These are phyloP conservation scores for Thyridium curvatum DNA, from an alignment of 2,329 filamentous ascomycete species.

Conservation along the genomic window DNA sequence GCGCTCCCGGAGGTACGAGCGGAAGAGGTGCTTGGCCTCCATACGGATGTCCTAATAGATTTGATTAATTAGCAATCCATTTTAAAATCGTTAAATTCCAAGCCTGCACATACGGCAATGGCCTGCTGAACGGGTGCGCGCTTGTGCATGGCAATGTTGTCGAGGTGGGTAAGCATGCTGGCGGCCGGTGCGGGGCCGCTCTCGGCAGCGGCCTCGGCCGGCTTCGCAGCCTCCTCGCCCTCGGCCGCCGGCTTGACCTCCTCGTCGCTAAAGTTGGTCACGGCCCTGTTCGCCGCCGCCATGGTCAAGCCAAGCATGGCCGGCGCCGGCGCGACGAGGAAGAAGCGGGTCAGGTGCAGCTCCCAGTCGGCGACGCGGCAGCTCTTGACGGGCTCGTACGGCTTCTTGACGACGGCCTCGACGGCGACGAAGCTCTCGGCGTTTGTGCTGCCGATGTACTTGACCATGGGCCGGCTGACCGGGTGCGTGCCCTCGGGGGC, in stretches of 20 bases:
- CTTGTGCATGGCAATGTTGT: conserved; percentile 85
- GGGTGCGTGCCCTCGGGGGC: conserved; percentile 46
- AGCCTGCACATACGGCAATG: conserved; percentile 57
- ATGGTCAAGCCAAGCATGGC: conserved; percentile 52
- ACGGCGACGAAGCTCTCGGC: conserved; percentile 79
- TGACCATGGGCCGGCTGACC: conserved; percentile 85
- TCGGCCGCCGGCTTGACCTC: no score
- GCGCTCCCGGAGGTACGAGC: conserved; percentile 61
- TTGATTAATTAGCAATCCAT: not conserved
- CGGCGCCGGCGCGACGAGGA: conserved; percentile 62
- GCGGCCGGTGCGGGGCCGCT: conserved; percentile 56
- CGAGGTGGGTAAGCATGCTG: conserved; percentile 74
- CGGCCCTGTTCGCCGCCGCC: conserved; percentile 45
- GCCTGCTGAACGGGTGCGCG: conserved; percentile 83
- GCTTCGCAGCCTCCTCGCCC: no score
- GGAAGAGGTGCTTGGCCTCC: conserved; percentile 32
- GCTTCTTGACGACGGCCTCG: conserved; percentile 74
- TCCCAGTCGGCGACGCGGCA: conserved; percentile 74
- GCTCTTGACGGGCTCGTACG: conserved; percentile 82
- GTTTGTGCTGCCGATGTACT: conserved; percentile 71
- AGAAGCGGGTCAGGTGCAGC: conserved; percentile 83
- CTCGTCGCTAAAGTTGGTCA: conserved; percentile 35
- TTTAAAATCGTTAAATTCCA: conserved; percentile 1
- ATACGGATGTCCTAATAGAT: conserved; percentile 28
- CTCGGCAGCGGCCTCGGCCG: no score